Base-by-base conservation (phyloP, 352 stramenopile species). In the Phytophthora lateralis region DNA sequence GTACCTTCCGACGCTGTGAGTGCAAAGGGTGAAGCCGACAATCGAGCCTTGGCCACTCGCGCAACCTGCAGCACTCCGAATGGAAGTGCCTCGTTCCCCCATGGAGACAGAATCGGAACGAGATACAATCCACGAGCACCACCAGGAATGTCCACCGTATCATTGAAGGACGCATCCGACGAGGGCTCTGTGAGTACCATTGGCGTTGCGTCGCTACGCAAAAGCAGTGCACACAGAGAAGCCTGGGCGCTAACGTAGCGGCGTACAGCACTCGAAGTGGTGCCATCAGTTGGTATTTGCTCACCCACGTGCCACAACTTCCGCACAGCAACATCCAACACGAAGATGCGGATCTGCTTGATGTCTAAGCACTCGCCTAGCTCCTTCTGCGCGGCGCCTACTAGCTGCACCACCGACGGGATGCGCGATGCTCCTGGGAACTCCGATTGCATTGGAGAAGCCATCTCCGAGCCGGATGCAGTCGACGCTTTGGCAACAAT, bases 21-120 rank as follows among this genome's bases (percentile, higher is more conserved):
- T 18, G 55, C 61, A 24, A 73, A 60, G 9, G 60, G 47, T 27
- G 63, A 69, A 35, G 66, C 35, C 8, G 55, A 63, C 18, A 73
- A 32, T 0, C 49, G 55, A 32, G 63, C 60, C 14, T 63, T 66
- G 10, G 69, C 64, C 9, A 75, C 75, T 5, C 81, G 75, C 37
- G 81, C 73, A 15, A 90, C 79, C 55, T 93, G 82, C 15, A 93
- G 63, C 60, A 93, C 78, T 2, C 84, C 82, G 21, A 91, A 75
- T 3, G 80, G 75, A 1, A 70, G 49, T 0, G 72, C 54, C 9
- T 38, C 50, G 4, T 66, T 53, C 1, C 65, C 56, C 80, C 78
- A 90, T 1, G 76, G 72, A 12, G 82, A 88, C 6, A 66, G 48
- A 52, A 90, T 91, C 4, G 78, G 69, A 1, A 63, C 68, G 7